Evolutionary conservation across 768 basidiomycete species (phyloP).

Genomic region (Podaxis sp.): DNA sequence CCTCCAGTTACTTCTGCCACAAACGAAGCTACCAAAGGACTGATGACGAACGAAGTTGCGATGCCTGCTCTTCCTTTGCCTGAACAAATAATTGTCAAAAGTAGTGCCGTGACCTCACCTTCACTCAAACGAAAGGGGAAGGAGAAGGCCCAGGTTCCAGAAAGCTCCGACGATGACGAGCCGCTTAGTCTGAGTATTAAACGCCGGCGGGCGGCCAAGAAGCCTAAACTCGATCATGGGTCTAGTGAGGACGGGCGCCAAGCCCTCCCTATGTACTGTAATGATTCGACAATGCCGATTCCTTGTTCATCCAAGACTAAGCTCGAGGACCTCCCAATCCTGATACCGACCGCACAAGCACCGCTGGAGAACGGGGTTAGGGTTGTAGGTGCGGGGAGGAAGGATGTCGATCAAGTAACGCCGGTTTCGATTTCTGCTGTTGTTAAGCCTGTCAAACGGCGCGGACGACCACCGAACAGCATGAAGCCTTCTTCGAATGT

Average conservation of each 20-base stretch:
- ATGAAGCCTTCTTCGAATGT: not conserved
- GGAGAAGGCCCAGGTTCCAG: not conserved
- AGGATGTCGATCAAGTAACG: not conserved
- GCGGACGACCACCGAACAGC: not conserved
- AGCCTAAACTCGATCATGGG: not conserved
- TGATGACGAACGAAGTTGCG: not conserved
- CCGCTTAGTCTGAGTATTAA: not conserved
- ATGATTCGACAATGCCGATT: not conserved
- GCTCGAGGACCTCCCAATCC: not conserved
- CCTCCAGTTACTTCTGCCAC: not conserved
- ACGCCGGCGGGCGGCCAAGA: not conserved
- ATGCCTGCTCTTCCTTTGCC: not conserved
- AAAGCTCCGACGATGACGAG: not conserved
- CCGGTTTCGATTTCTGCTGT: not conserved
- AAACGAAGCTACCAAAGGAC: not conserved
- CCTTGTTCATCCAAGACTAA: conserved; percentile 5
- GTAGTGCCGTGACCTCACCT: not conserved
- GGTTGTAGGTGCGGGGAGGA: not conserved
- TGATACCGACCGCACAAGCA: not conserved
- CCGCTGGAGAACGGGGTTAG: not conserved
- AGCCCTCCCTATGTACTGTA: not conserved
- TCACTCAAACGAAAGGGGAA: conserved; percentile 7
- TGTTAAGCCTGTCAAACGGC: not conserved
- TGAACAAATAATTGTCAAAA: not conserved
- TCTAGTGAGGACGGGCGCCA: not conserved